A percentile compares a stretch with the other conserved stretches of the same genome.
These are phyloP conservation scores for Blastobotrys proliferans DNA, from an alignment of 1,139 yeast genomes.

Conservation along the genomic window DNA sequence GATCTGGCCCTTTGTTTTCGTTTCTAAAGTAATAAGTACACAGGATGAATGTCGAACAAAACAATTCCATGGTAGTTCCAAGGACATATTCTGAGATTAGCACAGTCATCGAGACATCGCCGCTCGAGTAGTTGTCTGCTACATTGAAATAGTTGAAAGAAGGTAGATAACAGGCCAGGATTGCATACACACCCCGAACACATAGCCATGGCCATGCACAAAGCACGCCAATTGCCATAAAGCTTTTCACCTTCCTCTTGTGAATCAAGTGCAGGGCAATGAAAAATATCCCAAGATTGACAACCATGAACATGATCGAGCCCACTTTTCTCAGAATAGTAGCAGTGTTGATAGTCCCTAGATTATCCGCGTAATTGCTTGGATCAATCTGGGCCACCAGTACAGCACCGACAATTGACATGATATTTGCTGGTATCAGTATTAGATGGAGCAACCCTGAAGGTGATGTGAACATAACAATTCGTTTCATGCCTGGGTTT, in stretches of 20 bases:
- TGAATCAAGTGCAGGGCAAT: conserved; percentile 10
- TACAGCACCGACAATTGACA: conserved; percentile 24
- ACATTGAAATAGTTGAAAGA: conserved; percentile 19
- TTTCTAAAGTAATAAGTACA: conserved; percentile 8
- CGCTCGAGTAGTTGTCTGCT: conserved; percentile 15
- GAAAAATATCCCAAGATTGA: conserved; percentile 12
- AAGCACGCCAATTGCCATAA: conserved; percentile 16
- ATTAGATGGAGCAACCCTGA: conserved; percentile 17
- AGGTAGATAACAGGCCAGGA: conserved; percentile 18
- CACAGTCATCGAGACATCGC: conserved; percentile 17
- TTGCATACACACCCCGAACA: conserved; percentile 26
- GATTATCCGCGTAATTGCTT: conserved; percentile 5
- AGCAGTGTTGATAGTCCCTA: conserved; percentile 18
- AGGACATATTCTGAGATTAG: conserved; percentile 20
- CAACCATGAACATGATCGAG: conserved; percentile 23
- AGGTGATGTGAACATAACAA: neutral
- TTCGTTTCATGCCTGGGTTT: neutral
- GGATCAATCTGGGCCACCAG: conserved; percentile 10
- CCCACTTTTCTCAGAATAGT: conserved; percentile 24
- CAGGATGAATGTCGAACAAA: conserved; percentile 8
- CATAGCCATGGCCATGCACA: conserved; percentile 24
- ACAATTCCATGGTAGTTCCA: conserved; percentile 20
- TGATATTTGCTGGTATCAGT: conserved; percentile 24
- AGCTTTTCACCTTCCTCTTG: conserved; percentile 11
- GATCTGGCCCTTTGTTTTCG: conserved; percentile 3